Evolutionary conservation across 1,139 yeast genomes (phyloP), one percentile per base, ranked within the genome.

Genomic region (Casaregolazyma lundiana): DNA sequence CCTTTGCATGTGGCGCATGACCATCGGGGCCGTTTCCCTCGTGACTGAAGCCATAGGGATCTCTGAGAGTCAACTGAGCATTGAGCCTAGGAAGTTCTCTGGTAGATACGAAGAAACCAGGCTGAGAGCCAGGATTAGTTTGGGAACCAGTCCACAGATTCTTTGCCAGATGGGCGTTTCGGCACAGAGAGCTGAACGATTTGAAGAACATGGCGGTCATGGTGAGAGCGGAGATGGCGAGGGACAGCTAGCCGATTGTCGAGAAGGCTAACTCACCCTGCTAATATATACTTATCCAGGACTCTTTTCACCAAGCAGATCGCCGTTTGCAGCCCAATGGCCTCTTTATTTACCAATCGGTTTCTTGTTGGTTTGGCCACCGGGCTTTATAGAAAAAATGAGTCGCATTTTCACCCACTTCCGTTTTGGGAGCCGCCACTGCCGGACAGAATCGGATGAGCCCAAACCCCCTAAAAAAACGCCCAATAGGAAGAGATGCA

Each of bases 71-170:
- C 19, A 68, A 57, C 54, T 66, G 71, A 6, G 63, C 58, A 53
- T 68, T 70, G 50, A 67, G 71, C 19, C 71, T 60, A 26, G 64
- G 63, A 40, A 67, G 62, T 50, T 68, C 71, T 41, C 61, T 65
- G 3, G 72, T 69, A 13, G 72, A 61, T 35, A 67, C 64, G 47
- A 69, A 69, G 50, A 69, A 69, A 9, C 66, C 63, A 44, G 64
- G 66, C 46, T 60, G 62, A 5, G 61, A 47, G 4, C 62, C 35
- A 22, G 56, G 55, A 44, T 55, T 52, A 29, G 46, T 43, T 15
- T 39, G 35, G 45, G 52, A 40, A 4, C 62, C 48, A 15, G 62
- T 50, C 64, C 68, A 66, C 24, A 67, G 52, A 43, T 60, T 58
- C 50, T 65, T 61, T 8, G 70, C 68, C 39, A 67, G 53, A 39